Evolutionary conservation across 2,329 filamentous ascomycete genomes (phyloP).

Genomic region (Acrodontium crateriforme): DNA sequence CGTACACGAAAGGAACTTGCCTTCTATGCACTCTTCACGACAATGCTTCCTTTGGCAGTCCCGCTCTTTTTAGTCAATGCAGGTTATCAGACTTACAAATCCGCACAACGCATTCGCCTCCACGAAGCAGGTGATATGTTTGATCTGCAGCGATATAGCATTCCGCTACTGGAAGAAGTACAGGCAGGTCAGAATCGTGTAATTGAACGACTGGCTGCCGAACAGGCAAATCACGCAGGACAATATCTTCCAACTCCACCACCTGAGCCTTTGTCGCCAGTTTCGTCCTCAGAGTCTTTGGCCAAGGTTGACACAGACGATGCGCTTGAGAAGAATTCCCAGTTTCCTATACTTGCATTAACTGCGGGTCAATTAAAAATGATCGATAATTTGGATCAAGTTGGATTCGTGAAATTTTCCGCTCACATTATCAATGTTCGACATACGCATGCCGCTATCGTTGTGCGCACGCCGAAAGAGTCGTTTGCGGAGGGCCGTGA

Average conservation of each 20-base stretch:
- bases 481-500: slow-evolving; percentile 62
- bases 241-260: slow-evolving; percentile 51
- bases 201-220: slow-evolving; percentile 58
- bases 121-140: slow-evolving; percentile 57
- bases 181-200: slow-evolving; percentile 63
- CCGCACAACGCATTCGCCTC: slow-evolving; percentile 57
- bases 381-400: slow-evolving; percentile 58
- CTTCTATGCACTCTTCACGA: slow-evolving; percentile 46
- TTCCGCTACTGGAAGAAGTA: slow-evolving; percentile 62
- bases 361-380: slow-evolving; percentile 72
- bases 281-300: slow-evolving; percentile 6
- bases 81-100: slow-evolving; percentile 61
- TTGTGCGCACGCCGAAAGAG: slow-evolving; percentile 57
- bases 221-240: slow-evolving; percentile 42
- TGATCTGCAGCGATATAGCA: slow-evolving; percentile 55
- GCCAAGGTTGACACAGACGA: slow-evolving; percentile 16
- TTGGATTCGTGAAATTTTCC: slow-evolving; percentile 45
- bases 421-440: slow-evolving; percentile 62
- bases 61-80: slow-evolving; percentile 63
- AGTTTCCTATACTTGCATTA: slow-evolving; percentile 57
- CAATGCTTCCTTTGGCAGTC: slow-evolving; percentile 63
- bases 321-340: slow-evolving; percentile 7
- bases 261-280: slow-evolving; percentile 11
- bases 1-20: slow-evolving; percentile 46
- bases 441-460: slow-evolving; percentile 85